These are phyloP conservation scores for Cercospora janseana DNA, from an alignment of 2,329 filamentous ascomycete genomes.

Conservation along the genomic window DNA sequence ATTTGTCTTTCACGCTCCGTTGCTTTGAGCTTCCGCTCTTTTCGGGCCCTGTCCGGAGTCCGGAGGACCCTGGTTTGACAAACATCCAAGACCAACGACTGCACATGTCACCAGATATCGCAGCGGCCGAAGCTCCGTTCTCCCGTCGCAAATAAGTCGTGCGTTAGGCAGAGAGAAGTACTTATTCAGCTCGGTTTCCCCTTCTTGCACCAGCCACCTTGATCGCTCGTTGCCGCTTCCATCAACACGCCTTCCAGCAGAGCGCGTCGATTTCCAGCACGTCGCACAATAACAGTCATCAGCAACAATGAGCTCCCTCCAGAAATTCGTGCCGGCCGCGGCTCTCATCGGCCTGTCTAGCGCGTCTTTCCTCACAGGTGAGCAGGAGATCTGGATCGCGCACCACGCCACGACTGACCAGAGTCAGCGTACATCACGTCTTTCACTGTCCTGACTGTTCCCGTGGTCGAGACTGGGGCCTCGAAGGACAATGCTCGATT, in stretches of 20 bases:
- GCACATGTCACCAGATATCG: background rate
- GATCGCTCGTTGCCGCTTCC: background rate
- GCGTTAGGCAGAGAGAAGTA: conserved; percentile 4
- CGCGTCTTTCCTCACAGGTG: conserved; percentile 24
- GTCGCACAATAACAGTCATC: too few species aligned
- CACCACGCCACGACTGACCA: background rate
- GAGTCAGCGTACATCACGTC: conserved; percentile 23
- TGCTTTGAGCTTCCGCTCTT: background rate
- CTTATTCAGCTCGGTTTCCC: background rate
- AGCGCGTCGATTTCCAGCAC: too few species aligned
- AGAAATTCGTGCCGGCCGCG: conserved; percentile 23
- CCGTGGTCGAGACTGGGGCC: conserved; percentile 25
- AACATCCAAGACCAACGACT: background rate
- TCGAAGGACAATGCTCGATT: conserved; percentile 21
- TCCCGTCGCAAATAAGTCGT: background rate
- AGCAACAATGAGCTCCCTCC: conserved; percentile 16
- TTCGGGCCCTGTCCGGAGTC: background rate
- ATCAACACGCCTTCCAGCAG: background rate
- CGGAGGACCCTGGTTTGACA: background rate
- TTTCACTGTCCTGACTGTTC: conserved; percentile 25
- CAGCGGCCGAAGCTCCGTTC: conserved; percentile 8
- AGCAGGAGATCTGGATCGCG: background rate
- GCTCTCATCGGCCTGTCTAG: conserved; percentile 22
- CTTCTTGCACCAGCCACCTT: background rate
- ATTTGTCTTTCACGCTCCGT: background rate